A percentile compares a stretch with the other conserved stretches of the same genome.
Conservation (phyloP, 352 stramenopile species). For the Saprolegnia diclina region DNA sequence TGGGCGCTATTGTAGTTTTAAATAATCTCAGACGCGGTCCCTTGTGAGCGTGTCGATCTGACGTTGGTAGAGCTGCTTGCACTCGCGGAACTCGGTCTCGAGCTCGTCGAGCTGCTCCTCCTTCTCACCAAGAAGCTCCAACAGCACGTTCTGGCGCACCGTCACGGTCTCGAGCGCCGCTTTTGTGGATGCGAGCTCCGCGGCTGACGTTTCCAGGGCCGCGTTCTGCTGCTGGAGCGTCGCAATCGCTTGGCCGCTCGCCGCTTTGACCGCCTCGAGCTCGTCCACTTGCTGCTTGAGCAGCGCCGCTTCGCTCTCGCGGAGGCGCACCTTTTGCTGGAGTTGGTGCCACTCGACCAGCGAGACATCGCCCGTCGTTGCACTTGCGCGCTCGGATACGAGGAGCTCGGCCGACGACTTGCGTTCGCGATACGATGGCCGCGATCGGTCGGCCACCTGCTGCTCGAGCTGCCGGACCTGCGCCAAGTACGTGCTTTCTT, state of each 20-base stretch:
- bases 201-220: slow-evolving; percentile 54
- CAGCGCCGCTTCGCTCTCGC: slow-evolving; percentile 67
- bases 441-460: slow-evolving; percentile 33
- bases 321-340: slow-evolving; percentile 62
- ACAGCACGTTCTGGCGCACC: slow-evolving; percentile 70
- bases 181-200: slow-evolving; percentile 44
- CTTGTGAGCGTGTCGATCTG: slow-evolving; percentile 26
- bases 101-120: slow-evolving; percentile 82
- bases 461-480: slow-evolving; percentile 42
- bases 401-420: slow-evolving; percentile 26
- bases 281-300: slow-evolving; percentile 61
- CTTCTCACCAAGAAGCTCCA: slow-evolving; percentile 81
- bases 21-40: slow-evolving; percentile 10
- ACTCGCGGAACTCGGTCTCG: slow-evolving; percentile 63
- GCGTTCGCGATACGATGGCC: slow-evolving; percentile 29
- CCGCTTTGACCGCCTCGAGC: slow-evolving; percentile 60
- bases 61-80: slow-evolving; percentile 63
- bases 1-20: neutral
- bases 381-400: neutral
- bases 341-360: slow-evolving; percentile 70
- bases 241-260: slow-evolving; percentile 67
- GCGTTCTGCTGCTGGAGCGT: slow-evolving; percentile 66
- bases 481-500: neutral
- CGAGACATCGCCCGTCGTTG: slow-evolving; percentile 37
- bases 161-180: slow-evolving; percentile 49